Base-by-base conservation (phyloP, 2,329 filamentous ascomycete species). In the Apiospora aurea region DNA sequence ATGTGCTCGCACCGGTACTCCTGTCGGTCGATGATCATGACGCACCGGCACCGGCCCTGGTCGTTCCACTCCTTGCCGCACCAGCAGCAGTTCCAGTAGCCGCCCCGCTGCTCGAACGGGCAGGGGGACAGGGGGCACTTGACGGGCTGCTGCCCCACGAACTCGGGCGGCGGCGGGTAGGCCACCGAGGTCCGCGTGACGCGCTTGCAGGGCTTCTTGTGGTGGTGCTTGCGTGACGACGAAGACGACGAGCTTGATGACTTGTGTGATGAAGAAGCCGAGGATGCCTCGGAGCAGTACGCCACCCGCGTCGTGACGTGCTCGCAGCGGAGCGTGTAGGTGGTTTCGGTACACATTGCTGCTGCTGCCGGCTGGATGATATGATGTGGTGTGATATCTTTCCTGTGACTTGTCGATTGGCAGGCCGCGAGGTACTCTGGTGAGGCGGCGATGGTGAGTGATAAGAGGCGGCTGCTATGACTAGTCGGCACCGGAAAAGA, bases 51-150 rank as follows among this genome's bases (percentile, higher is more conserved):
- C 38, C 86, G 83, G 5, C 86, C 87, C 38, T 80, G 79, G 64
- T 82, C 81, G 75, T 89, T 88, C 82, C 84, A 84, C n/a, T 81
- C 80, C 75, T 88, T 87, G 41, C 87, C 87, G 72, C 87, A 88
- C 86, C 86, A 88, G 78, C 87, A 88, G 78, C 87, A 88, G 78
- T 87, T 87, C 87, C 87, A 89, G 74, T 78, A 83, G 44, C 87
- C 82, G 71, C 85, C 84, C 72, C 84, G 83, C 67, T 80, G 79
- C 78, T 87, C 85, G 75, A 86, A 88, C 10, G 87, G 86, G 71
- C 87, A 88, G 69, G 81, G 80, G 10, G 82, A 74, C 71, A 87
- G 77, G 64, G 85, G 85, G 74, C 86, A 88, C 72, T 83, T 82
- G 67, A 83, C 83, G 29, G 76, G 76, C 70, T 81, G 76, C 70